These are phyloP conservation scores for Heliosperma pusillum DNA, from an alignment of 148 eudicot genomes.

Conservation along the genomic window DNA sequence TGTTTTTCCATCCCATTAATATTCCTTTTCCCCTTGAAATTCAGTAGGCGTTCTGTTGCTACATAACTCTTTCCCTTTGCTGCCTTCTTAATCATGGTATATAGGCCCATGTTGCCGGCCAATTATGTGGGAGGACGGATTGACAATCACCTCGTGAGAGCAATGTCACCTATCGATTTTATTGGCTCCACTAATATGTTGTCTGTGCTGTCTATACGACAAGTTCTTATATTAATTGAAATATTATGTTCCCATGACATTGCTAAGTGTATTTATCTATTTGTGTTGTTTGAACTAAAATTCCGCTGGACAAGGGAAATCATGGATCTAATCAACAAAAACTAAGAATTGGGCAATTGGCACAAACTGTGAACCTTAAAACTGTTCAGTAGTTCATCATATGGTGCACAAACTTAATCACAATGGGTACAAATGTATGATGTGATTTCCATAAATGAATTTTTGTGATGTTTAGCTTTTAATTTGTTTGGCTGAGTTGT, in stretches of 20 bases:
- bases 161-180: not conserved
- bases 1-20: not conserved
- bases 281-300: too few relatives aligned
- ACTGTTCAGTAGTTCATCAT: not conserved
- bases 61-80: not conserved
- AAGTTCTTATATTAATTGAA: not conserved
- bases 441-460: not conserved
- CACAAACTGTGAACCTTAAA: not conserved
- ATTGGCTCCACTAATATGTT: not conserved
- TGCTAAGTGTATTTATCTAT: too few relatives aligned
- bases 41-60: not conserved
- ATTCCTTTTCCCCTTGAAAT: not conserved
- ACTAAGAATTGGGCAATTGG: not conserved
- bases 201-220: not conserved
- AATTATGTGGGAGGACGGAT: not conserved
- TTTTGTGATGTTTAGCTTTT: too few relatives aligned
- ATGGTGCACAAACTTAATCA: not conserved
- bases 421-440: not conserved
- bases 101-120: not conserved
- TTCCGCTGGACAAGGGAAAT: constrained; percentile 34
- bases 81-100: not conserved
- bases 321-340: not conserved
- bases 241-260: not conserved
- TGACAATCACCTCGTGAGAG: not conserved
- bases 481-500: too few relatives aligned